Percentiles rank a stretch among this genome's conserved stretches.
These are phyloP conservation scores for Lentinula lateritia DNA, from an alignment of 768 basidiomycete genomes.

Conservation along the genomic window DNA sequence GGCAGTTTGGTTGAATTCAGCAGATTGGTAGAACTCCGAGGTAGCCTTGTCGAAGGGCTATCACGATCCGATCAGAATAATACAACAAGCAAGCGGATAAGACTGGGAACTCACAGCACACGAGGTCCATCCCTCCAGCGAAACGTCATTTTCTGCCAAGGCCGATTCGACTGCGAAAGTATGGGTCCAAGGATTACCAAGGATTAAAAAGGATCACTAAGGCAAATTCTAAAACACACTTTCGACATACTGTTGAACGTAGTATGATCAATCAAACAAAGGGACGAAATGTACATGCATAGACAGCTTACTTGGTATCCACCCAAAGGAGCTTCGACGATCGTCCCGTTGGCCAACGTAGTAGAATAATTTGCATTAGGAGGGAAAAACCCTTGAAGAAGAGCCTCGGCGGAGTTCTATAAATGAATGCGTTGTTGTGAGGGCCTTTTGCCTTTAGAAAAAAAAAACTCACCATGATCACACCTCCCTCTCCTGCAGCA, in stretches of 20 bases:
- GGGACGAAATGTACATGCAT: neutral
- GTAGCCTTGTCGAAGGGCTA: slow-evolving; percentile 48
- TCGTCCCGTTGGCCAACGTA: slow-evolving; percentile 63
- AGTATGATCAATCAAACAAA: neutral
- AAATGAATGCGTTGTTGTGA: neutral
- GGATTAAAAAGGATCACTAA: neutral
- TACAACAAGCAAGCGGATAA: neutral
- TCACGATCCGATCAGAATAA: neutral
- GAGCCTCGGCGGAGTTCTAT: slow-evolving; percentile 55
- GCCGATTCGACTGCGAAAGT: slow-evolving; percentile 50
- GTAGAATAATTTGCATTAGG: slow-evolving; percentile 37
- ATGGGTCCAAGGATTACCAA: neutral
- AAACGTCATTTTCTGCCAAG: slow-evolving; percentile 53
- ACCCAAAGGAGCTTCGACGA: slow-evolving; percentile 47
- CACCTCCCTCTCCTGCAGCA: slow-evolving; percentile 61
- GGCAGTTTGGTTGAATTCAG: slow-evolving; percentile 40
- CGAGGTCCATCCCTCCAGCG: slow-evolving; percentile 60
- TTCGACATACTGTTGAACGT: slow-evolving; percentile 25
- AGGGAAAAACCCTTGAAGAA: slow-evolving; percentile 69
- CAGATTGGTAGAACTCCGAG: slow-evolving; percentile 48
- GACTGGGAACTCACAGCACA: slow-evolving; percentile 41
- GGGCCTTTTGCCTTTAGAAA: neutral
- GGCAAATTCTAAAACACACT: slow-evolving; percentile 21
- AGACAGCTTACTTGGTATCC: slow-evolving; percentile 50
- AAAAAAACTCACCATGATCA: slow-evolving; percentile 30